phyloP scores from a whole-genome alignment of 2,329 filamentous ascomycete species.

The Didymella keratinophila region DNA sequence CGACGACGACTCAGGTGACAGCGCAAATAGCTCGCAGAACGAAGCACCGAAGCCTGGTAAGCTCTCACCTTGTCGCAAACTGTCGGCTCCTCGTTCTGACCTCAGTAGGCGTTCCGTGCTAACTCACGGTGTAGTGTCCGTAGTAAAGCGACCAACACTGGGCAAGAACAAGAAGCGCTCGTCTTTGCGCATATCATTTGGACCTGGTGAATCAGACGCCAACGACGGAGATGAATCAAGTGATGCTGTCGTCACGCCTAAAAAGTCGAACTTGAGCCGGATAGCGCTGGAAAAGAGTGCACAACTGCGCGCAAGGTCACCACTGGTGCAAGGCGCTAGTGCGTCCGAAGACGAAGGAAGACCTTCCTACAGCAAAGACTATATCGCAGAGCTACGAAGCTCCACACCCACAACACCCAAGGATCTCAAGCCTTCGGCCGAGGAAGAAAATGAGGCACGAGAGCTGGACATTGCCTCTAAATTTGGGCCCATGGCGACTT shows the following conservation, averaged over 20 bases:
- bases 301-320: slow-evolving; percentile 63
- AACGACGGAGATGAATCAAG: slow-evolving; percentile 61
- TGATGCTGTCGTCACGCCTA: slow-evolving; percentile 65
- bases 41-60: slow-evolving; percentile 53
- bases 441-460: slow-evolving; percentile 56
- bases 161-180: slow-evolving; percentile 74
- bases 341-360: slow-evolving; percentile 67
- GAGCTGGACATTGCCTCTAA: slow-evolving; percentile 58
- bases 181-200: slow-evolving; percentile 79
- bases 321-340: slow-evolving; percentile 59
- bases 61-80: slow-evolving; percentile 35
- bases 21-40: slow-evolving; percentile 41
- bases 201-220: slow-evolving; percentile 62
- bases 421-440: slow-evolving; percentile 56
- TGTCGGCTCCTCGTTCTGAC: slow-evolving; percentile 40
- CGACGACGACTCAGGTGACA: slow-evolving; percentile 59
- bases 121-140: slow-evolving; percentile 56
- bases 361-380: slow-evolving; percentile 85
- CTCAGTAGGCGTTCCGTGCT: slow-evolving; percentile 52
- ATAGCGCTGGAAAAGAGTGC: slow-evolving; percentile 73
- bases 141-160: slow-evolving; percentile 61
- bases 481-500: slow-evolving; percentile 63
- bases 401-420: slow-evolving; percentile 85
- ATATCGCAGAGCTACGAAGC: slow-evolving; percentile 82
- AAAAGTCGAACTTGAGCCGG: slow-evolving; percentile 68